Base-by-base conservation (phyloP, 768 basidiomycete genomes). In the Psilocybe cyanescens region DNA sequence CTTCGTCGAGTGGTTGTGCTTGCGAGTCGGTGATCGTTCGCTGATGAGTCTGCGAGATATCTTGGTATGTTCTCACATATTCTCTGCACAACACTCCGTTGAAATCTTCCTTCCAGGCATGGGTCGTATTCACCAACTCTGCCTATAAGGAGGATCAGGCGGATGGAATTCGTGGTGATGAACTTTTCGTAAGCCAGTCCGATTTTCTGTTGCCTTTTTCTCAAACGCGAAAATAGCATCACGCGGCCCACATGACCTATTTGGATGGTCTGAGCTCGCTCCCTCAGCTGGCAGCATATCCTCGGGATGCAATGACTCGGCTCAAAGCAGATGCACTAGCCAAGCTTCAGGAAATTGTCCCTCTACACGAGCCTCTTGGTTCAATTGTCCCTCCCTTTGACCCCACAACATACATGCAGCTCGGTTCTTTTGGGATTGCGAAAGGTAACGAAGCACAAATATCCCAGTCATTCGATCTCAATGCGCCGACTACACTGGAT, bases 241-340 rank as follows among this genome's bases (percentile, higher is more conserved):
- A 99, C 69, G 96, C 92, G 4, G 96, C 95, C 0, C 87, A 90
- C 65, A 92, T 99, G 93, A 90, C 92, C 1, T 86, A 94, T 69
- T 77, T 99, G 17, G 97, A 99, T 71, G 95, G 96, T 39, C 77
- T 98, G 2, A 88, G 85, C 37, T 89, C 93, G 3, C 78, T 94
- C 16, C 89, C 92, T 51, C 91, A 91, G 70, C 74, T 90, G 39
- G 75, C 89, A 16, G 76, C 87, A 8, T 88, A 89, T 68, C 86
- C 93, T 1, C 71, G 70, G 14, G 79, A 83, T 3, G 81, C 84
- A 3, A 70, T 97, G 28, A 78, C 73, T n/a, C 71, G 75, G n/a
- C 77, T 97, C 52, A 89, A 86, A 67, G 72, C 71, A 3, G 86
- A 87, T 12, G 90, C 90, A 11, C 59, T 79, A 39, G 61, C 58